A percentile compares a stretch with the other conserved stretches of the same genome.
Conservation (phyloP, 1,139 yeast species). For the Spencermartinsiella ligniputridi region DNA sequence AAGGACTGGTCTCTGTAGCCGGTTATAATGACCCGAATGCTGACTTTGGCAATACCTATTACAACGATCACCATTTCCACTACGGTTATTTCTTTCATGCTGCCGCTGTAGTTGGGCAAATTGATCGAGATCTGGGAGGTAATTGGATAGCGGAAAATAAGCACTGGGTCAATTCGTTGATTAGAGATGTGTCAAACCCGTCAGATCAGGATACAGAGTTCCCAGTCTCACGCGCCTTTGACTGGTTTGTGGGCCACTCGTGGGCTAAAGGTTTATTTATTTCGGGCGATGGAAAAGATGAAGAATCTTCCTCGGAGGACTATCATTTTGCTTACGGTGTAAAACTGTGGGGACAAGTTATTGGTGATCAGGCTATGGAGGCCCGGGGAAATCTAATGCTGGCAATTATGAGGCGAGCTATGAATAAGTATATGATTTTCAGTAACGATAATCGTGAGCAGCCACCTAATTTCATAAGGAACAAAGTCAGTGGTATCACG, state of each 20-base stretch:
- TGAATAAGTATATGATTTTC: constrained; percentile 59
- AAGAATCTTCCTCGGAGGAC: constrained; percentile 74
- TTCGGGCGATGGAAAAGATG: constrained; percentile 68
- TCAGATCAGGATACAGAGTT: constrained; percentile 50
- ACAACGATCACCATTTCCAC: constrained; percentile 75
- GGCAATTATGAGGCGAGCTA: constrained; percentile 53
- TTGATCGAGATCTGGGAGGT: constrained; percentile 55
- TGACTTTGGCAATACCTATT: constrained; percentile 61
- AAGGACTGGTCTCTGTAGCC: constrained; percentile 59
- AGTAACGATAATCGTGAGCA: constrained; percentile 46
- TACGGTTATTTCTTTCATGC: constrained; percentile 70
- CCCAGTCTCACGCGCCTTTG: constrained; percentile 69
- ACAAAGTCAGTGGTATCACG: constrained; percentile 63
- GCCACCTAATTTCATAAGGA: constrained; percentile 49
- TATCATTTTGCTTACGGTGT: constrained; percentile 64
- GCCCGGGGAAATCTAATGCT: constrained; percentile 66
- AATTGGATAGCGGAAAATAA: constrained; percentile 59
- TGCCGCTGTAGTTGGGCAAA: constrained; percentile 63
- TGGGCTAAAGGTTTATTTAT: constrained; percentile 73
- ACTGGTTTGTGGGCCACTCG: constrained; percentile 75
- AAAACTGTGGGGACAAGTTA: constrained; percentile 67
- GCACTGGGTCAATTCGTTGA: constrained; percentile 53
- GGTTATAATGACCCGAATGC: constrained; percentile 42
- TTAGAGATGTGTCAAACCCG: constrained; percentile 73
- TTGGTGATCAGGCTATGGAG: constrained; percentile 61